Evolutionary conservation across 306 rosid genomes (phyloP), one percentile per base, ranked within the genome.

Genomic region (Vigna reflexopilosa): DNA sequence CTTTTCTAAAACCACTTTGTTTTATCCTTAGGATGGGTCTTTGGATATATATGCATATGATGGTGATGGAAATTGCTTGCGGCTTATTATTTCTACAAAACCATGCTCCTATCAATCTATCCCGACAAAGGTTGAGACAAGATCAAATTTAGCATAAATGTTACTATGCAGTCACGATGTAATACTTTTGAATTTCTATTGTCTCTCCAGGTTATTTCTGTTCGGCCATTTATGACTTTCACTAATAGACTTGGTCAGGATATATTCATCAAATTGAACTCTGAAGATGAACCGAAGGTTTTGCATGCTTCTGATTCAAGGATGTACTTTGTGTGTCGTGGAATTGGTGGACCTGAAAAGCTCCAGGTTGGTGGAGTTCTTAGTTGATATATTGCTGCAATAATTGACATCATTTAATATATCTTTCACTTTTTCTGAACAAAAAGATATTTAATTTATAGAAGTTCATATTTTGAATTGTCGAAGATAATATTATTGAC

Each of bases 201-300:
- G 40, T 77, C 45, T 63, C 84, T 82, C 42, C 87, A 95, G 99
- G 91, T 95, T 26, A 88, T 95, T 49, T 84, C 89, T 59, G 75
- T 95, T 77, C 93, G 98, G 40, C 97, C 99, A 52, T 95, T 80
- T 81, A 88, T 93, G 93, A 95, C 97, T 68, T 91, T 95, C 85
- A 95, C 99, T 68, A 95, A 95, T 82, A 91, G 99, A 83, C 75
- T 91, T 87, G 99, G 99, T 83, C 90, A 72, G 76, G 93, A 93
- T 79, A 77, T 93, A 81, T 86, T 77, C 78, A 79, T 95, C 54
- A 95, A 91, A 89, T 81, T 91, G 78, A 85, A 90, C 79, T 59
- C 64, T 57, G 97, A 89, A 83, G 99, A 95, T 78, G 94, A 84
- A 80, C 94, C 92, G 34, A 95, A 95, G 83, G 80, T 93, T 85